A percentile compares a stretch with the other conserved stretches of the same genome.
Conservation (phyloP, 805 yeast genomes). For the Huiozyma sinensis region DNA sequence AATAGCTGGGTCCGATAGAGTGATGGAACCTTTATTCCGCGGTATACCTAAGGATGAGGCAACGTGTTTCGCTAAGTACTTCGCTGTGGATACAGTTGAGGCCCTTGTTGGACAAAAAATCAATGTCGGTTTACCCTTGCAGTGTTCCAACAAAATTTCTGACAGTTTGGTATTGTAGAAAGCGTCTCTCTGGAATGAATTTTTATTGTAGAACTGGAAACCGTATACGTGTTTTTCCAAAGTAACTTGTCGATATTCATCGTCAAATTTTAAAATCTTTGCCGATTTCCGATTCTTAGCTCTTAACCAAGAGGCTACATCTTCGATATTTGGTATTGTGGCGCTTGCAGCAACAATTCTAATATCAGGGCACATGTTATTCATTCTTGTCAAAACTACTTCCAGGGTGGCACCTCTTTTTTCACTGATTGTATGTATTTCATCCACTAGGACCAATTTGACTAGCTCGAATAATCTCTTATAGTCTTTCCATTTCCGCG, state of each 20-base stretch:
- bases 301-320: constrained; percentile 37
- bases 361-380: constrained; percentile 27
- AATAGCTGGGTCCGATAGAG: constrained; percentile 6
- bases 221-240: constrained; percentile 37
- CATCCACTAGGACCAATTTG: constrained; percentile 39
- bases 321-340: constrained; percentile 42
- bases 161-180: constrained; percentile 33
- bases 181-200: constrained; percentile 40
- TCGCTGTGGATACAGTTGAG: constrained; percentile 38
- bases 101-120: constrained; percentile 46
- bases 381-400: constrained; percentile 40
- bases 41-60: background rate
- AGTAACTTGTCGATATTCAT: constrained; percentile 36
- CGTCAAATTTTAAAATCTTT: constrained; percentile 34
- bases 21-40: background rate
- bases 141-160: constrained; percentile 32
- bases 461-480: constrained; percentile 31
- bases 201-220: constrained; percentile 27
- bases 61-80: constrained; percentile 23
- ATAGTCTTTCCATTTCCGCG: constrained; percentile 41
- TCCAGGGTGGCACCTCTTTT: constrained; percentile 40
- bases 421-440: constrained; percentile 37
- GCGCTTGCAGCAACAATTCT: constrained; percentile 42
- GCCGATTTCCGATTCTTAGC: constrained; percentile 22
- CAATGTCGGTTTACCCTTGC: constrained; percentile 35